Percentiles rank a stretch among this genome's conserved stretches.
These are phyloP conservation scores for Magnolia changhungtana DNA, from an alignment of 164 flowering plant species.

Conservation along the genomic window DNA sequence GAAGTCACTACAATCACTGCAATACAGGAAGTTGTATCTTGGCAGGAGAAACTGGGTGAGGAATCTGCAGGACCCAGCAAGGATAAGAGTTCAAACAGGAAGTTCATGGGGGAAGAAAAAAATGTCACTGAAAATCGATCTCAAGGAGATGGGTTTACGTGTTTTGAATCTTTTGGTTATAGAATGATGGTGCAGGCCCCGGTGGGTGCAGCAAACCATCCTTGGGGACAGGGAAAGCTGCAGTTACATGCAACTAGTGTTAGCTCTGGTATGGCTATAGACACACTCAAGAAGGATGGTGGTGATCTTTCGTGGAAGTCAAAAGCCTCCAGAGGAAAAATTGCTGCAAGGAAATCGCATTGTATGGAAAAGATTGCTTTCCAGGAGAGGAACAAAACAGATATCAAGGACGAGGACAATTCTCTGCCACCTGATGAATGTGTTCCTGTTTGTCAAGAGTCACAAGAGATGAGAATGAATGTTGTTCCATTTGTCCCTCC, in stretches of 20 bases:
- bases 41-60: constrained; percentile 4
- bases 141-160: constrained; percentile 6
- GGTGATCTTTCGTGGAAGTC: not conserved
- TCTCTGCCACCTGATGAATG: constrained; percentile 13
- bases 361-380: constrained; percentile 5
- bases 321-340: constrained; percentile 7
- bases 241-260: constrained; percentile 2
- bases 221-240: constrained; percentile 38
- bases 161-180: constrained; percentile 7
- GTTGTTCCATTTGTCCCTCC: constrained; percentile 40
- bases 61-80: not conserved
- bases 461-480: constrained; percentile 17
- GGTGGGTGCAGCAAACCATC: constrained; percentile 49
- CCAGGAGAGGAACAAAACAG: constrained; percentile 9
- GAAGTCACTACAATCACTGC: not conserved
- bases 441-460: constrained; percentile 9
- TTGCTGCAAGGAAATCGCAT: constrained; percentile 11
- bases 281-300: constrained; percentile 2
- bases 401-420: constrained; percentile 14
- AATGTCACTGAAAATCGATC: constrained; percentile 1
- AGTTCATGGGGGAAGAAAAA: constrained; percentile 4
- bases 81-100: constrained; percentile 12
- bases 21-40: not conserved
- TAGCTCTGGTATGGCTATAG: constrained; percentile 10
- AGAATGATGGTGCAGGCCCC: constrained; percentile 39